phyloP scores from a whole-genome alignment of 257 asterid genomes.

The Solanum chiquidenum region DNA sequence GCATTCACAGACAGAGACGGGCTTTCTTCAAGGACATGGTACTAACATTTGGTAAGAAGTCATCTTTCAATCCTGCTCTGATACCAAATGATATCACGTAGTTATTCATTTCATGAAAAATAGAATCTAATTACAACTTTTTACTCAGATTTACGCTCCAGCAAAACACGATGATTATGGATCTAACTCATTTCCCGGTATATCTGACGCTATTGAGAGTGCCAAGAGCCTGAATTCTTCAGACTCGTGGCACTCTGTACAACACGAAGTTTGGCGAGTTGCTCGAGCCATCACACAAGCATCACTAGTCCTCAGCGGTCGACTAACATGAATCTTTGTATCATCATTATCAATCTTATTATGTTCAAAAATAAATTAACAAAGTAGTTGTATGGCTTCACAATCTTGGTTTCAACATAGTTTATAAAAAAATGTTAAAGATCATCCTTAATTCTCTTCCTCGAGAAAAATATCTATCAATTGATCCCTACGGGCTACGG shows the following conservation, averaged over 20 bases:
- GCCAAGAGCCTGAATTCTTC: conserved; percentile 34
- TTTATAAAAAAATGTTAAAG: neutral
- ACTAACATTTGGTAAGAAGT: conserved; percentile 76
- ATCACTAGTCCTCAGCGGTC: conserved; percentile 54
- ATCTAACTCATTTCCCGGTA: conserved; percentile 60
- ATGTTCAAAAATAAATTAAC: no score
- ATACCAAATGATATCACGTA: neutral
- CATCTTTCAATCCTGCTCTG: neutral
- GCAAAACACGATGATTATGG: conserved; percentile 65
- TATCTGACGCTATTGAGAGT: conserved; percentile 50
- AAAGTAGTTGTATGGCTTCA: neutral
- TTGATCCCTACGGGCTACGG: fast-evolving
- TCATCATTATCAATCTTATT: neutral
- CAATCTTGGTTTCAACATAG: neutral
- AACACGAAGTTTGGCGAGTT: conserved; percentile 83
- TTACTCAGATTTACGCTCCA: conserved; percentile 66
- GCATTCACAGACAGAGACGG: conserved; percentile 71
- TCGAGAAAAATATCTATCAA: neutral
- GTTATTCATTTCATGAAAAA: neutral
- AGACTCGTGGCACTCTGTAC: conserved; percentile 50
- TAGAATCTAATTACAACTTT: neutral
- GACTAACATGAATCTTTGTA: conserved; percentile 25
- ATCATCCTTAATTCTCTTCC: neutral
- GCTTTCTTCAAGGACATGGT: conserved; percentile 62
- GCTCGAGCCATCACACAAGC: conserved; percentile 77